Conservation (phyloP, 2,329 filamentous ascomycete genomes). For the Mycocentrospora acerina region DNA sequence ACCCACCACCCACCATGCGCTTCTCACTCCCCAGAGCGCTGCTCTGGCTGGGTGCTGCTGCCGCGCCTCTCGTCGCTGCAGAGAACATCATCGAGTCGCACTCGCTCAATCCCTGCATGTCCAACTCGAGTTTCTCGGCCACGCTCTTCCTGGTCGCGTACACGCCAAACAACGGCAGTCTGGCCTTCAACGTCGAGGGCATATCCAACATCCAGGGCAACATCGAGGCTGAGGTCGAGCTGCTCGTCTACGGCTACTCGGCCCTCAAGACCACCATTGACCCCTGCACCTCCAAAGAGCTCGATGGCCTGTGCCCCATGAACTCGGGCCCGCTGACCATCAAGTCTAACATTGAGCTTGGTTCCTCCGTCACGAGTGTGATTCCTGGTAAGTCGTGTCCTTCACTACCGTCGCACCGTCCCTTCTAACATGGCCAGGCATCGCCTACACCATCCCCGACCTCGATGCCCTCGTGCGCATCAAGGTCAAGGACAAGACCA, state of each 20-base stretch:
- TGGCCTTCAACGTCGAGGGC: constrained; percentile 74
- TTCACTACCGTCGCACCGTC: neutral
- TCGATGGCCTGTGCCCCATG: constrained; percentile 88
- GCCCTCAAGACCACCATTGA: constrained; percentile 69
- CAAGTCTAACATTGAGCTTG: constrained; percentile 63
- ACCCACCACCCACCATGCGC: constrained; percentile 32
- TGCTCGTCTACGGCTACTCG: constrained; percentile 80
- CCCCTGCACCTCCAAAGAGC: constrained; percentile 67
- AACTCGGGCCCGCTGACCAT: constrained; percentile 78
- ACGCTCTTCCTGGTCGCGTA: constrained; percentile 85
- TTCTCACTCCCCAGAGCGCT: constrained; percentile 36
- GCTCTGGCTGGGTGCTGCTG: constrained; percentile 37
- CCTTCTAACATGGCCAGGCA: constrained; percentile 50
- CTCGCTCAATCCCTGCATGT: constrained; percentile 82
- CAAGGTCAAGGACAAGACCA: constrained; percentile 71
- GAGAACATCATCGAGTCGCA: constrained; percentile 68
- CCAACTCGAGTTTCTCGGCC: constrained; percentile 83
- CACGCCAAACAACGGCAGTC: constrained; percentile 71
- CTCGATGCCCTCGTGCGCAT: constrained; percentile 83
- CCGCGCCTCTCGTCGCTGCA: constrained; percentile 56
- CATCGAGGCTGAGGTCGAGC: constrained; percentile 73
- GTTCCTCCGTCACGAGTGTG: constrained; percentile 60
- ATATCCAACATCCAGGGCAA: constrained; percentile 82
- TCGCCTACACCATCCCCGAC: constrained; percentile 88
- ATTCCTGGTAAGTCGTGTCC: constrained; percentile 62